Base-by-base conservation (phyloP, 2,329 filamentous ascomycete genomes). In the Clonostachys rhizophaga region DNA sequence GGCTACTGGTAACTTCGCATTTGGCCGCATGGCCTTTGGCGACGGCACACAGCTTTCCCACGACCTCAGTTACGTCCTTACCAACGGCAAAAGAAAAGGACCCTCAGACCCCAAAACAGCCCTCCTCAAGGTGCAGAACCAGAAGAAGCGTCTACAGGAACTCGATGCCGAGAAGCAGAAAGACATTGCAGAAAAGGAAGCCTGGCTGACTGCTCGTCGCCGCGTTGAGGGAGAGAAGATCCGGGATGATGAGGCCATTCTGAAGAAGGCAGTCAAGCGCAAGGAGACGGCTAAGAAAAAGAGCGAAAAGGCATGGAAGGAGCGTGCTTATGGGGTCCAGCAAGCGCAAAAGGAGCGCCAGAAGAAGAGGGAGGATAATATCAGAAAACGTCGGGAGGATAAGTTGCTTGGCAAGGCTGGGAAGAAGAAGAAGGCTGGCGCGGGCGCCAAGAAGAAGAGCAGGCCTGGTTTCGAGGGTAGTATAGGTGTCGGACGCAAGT, bases 191-290 rank as follows among this genome's bases (percentile, higher is more conserved):
- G 89, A 96, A 67, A 97, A 97, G 74, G 92, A 99, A 59, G 75
- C 85, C 49, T 99, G 94, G 94, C 75, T 96, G 49, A 92, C 88
- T 43, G 94, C 94, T 3, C 87, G 92, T 67, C 89, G 90, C 67
- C 84, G 87, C 20, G 90, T 87, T 2, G 89, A 95, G 64, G 94
- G 94, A 43, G 91, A 96, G 61, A 88, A 89, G 62, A 86, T 96
- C 34, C 84, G 83, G 50, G 91, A 97, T 60, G 90, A 96, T 64
- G 89, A 90, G 52, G 83, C 80, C 42, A 70, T 96, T 48, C 77
- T 99, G 30, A 96, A 96, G 76, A 96, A 96, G 76, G 88, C 91
- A 1, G 75, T 97, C 55, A 96, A 96, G 78, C 84, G 92, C 55
- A 95, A 96, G 72, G 90, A 96, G 59, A 83, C 85, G 55, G 74